Evolutionary conservation across 495 filamentous ascomycete species (phyloP), one percentile per base, ranked within the genome.

Genomic region (Penicillium egyptiacum): DNA sequence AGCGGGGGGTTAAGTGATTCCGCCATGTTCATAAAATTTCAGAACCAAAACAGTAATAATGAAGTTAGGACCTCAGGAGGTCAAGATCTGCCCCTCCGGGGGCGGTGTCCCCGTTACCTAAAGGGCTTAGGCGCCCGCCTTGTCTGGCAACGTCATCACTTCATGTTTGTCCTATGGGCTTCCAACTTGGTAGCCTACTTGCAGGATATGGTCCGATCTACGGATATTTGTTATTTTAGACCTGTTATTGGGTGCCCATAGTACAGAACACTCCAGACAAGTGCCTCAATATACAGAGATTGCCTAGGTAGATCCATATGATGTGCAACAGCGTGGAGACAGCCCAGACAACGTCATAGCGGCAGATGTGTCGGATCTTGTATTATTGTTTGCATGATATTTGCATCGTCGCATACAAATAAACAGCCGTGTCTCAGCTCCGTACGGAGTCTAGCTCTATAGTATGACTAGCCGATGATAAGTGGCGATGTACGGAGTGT

Each of bases 1-100:
- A 91, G 80, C n/a, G 86, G 85, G 28, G 79, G 77, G 47, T 79
- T 79, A 41, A 72, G 49, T 30, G 70, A 64, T 43, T 79, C 79
- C 37, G 74, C 65, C 80, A 83, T 83, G 9, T 52, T 42, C 7
- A 35, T 50, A 37, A 46, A 9, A 48, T 31, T 53, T 17, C 12
- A 41, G 22, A 43, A 33, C n/a, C 26, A 46, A 54, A 45, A 28
- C n/a, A 40, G 12, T 40, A 20, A 41, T 26, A n/a, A 20, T 50
- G 49, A 52, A 60, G 30, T 39, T 39, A 20, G 14, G 10, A 37
- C 8, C 17, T 25, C 19, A 39, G 11, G 23, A 37, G 31, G 35
- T 41, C 28, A 35, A 51, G 55, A 44, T 40, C 61, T 59, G 53
- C 43, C 30, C 8, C n/a, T 5, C 17, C 53, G 20, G 31, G 52